Base-by-base conservation (phyloP, 768 basidiomycete genomes). In the Podaxis pistillaris region DNA sequence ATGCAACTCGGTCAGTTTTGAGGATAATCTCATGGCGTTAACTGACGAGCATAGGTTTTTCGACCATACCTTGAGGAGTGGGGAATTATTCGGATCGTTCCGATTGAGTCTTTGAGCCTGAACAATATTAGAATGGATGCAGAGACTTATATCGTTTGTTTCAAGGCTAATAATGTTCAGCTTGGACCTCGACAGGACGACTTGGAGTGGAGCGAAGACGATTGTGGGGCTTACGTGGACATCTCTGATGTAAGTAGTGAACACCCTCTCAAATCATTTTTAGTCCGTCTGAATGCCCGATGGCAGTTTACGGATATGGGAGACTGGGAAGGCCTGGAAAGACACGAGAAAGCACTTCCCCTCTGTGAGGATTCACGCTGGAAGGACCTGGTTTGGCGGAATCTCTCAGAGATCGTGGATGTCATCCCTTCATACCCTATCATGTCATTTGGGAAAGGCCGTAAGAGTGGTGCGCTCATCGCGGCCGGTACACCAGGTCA, bases 261-360 rank as follows among this genome's bases (percentile, higher is more conserved):
- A 0, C 44, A 2, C 44, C 3, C 15, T 17, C 5, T 46, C 7
- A 3, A 46, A 19, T 22, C 3, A 22, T 19, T 19, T 4, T 19
- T 17, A 8, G 7, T 8, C 19, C 19, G 19, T 47, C 22, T 76
- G 46, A 78, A 72, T 63, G 83, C 84, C 69, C 9, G 69, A 73
- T 0, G 66, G 66, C 11, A 76, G 79, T 57, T n/a, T 19, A 46
- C 44, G 22, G 17, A 46, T 19, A 22, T 9, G n/a, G 44, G 44
- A 7, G 6, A 46, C 7, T 46, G n/a, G 44, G 19, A 17, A 4
- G 44, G 7, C 5, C 7, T 22, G 7, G 15, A 15, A n/a, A 19
- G 44, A 9, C 44, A 19, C 19, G 44, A 46, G n/a, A 46, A 46
- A 7, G 44, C 17, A 46, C n/a, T 46, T 7, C 19, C 19, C 19